Conservation (phyloP, 768 basidiomycete genomes). For the Tulasnella sp. region DNA sequence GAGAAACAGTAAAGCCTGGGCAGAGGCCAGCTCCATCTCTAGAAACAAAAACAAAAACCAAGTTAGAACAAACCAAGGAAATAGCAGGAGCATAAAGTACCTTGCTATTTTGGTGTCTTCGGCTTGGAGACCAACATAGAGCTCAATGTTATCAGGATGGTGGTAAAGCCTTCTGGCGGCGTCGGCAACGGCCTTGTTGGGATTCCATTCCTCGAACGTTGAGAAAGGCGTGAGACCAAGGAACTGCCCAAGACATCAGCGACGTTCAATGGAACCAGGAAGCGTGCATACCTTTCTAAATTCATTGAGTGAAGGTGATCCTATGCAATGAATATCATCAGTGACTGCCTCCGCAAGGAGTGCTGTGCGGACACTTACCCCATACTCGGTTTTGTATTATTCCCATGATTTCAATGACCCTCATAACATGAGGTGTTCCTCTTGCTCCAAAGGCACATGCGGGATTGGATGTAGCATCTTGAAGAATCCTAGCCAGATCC, state of each 20-base stretch:
- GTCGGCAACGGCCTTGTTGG: constrained; percentile 7
- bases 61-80: too few relatives aligned
- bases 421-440: constrained; percentile 17
- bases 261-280: too few relatives aligned
- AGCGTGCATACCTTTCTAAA: too few relatives aligned
- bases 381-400: constrained; percentile 16
- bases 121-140: constrained; percentile 15
- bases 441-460: constrained; percentile 16
- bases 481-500: constrained; percentile 14
- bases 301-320: too few relatives aligned
- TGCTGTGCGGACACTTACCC: constrained; percentile 25
- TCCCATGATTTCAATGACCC: constrained; percentile 17
- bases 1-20: constrained; percentile 14
- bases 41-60: too few relatives aligned
- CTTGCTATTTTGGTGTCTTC: not conserved
- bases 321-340: too few relatives aligned
- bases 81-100: too few relatives aligned
- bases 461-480: constrained; percentile 14
- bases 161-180: constrained; percentile 15
- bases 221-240: constrained; percentile 61
- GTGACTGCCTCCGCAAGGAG: too few relatives aligned
- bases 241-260: constrained; percentile 70
- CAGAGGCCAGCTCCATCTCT: constrained; percentile 13
- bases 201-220: constrained; percentile 18
- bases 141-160: constrained; percentile 15